Evolutionary conservation across 768 basidiomycete genomes (phyloP).

Genomic region (Boletus sp.): DNA sequence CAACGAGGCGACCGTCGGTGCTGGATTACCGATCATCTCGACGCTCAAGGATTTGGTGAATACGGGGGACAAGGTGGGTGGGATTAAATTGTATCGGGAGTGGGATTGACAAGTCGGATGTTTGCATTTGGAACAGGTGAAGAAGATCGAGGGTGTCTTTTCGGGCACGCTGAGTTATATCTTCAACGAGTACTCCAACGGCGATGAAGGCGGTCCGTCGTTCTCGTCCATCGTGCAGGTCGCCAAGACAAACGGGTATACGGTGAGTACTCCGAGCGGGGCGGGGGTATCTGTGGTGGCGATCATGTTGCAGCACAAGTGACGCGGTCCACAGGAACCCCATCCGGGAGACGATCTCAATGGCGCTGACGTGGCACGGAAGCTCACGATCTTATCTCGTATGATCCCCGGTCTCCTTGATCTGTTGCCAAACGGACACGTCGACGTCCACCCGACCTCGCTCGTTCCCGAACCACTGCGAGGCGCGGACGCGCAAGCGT

Average conservation of each 20-base stretch:
- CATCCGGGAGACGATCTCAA: slow-evolving; percentile 97
- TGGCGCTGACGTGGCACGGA: slow-evolving; percentile 95
- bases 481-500: slow-evolving; percentile 75
- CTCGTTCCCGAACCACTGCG: slow-evolving; percentile 79
- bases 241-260: slow-evolving; percentile 93
- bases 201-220: slow-evolving; percentile 58
- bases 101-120: background rate
- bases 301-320: background rate
- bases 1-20: slow-evolving; percentile 93
- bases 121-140: slow-evolving; percentile 43
- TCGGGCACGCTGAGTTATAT: slow-evolving; percentile 98
- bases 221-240: slow-evolving; percentile 89
- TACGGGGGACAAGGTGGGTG: slow-evolving; percentile 83
- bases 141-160: slow-evolving; percentile 96
- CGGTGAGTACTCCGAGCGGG: slow-evolving; percentile 45
- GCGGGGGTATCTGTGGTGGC: background rate
- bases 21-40: slow-evolving; percentile 88
- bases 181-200: slow-evolving; percentile 92
- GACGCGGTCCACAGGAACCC: slow-evolving; percentile 70
- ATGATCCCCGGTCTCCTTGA: slow-evolving; percentile 53
- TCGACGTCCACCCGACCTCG: slow-evolving; percentile 76
- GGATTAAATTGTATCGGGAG: background rate
- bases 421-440: slow-evolving; percentile 70
- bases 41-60: slow-evolving; percentile 89
- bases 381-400: slow-evolving; percentile 92